Conservation (phyloP, 768 basidiomycete species). For the Lactarius evosmus region DNA sequence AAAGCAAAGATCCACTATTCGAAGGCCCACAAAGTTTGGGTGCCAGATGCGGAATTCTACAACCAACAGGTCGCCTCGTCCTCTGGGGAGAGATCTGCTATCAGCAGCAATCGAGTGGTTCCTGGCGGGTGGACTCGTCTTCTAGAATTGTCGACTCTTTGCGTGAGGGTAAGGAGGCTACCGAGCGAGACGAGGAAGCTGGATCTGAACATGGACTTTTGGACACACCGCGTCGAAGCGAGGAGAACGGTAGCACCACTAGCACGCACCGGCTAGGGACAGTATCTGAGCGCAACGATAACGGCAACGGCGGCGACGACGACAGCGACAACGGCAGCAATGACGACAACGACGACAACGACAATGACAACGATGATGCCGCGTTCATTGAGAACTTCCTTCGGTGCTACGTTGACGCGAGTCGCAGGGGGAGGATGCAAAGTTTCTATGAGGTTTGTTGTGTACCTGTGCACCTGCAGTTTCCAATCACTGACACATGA, state of each 20-base stretch:
- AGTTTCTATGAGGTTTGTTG: constrained; percentile 47
- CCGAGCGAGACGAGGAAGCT: constrained; percentile 22
- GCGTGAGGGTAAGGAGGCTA: constrained; percentile 18
- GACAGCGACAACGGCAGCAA: too few species aligned
- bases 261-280: constrained; percentile 14
- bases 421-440: constrained; percentile 46
- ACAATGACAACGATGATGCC: constrained; percentile 27
- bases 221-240: constrained; percentile 20
- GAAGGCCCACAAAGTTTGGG: constrained; percentile 29
- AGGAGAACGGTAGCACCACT: constrained; percentile 13
- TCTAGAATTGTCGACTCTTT: constrained; percentile 17
- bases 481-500: not conserved
- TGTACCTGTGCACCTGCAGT: not conserved
- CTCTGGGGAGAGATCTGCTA: not conserved
- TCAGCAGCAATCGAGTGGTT: not conserved
- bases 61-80: constrained; percentile 19
- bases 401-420: constrained; percentile 38
- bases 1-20: constrained; percentile 37
- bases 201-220: constrained; percentile 21
- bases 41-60: constrained; percentile 22
- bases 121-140: constrained; percentile 22
- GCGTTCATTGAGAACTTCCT: constrained; percentile 50
- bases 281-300: not conserved
- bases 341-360: not conserved
- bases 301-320: too few species aligned